Conservation (phyloP, 306 rosid species). For the Vigna hirtella region DNA sequence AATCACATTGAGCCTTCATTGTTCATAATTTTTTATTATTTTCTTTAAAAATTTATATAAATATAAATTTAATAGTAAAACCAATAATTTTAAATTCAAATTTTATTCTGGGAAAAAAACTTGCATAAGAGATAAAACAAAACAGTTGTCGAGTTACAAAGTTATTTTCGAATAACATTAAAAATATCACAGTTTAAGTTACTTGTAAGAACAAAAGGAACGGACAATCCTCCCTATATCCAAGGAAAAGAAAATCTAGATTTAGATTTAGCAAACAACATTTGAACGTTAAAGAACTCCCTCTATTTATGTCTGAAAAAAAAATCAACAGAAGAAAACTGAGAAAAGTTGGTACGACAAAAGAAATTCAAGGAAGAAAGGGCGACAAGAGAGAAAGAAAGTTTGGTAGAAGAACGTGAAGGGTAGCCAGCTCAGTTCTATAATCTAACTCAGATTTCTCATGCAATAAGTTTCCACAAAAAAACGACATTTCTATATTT, state of each 20-base stretch:
- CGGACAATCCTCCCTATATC: conserved; percentile 21
- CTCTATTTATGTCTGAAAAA: conserved; percentile 34
- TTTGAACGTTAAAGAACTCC: not conserved
- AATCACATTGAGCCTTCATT: too few relatives aligned
- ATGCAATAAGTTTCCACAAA: conserved; percentile 23
- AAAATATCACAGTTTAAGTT: not conserved
- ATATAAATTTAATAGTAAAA: too few relatives aligned
- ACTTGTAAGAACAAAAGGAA: not conserved
- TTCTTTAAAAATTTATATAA: too few relatives aligned
- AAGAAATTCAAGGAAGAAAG: not conserved
- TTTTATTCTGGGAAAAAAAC: too few relatives aligned
- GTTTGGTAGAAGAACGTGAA: conserved; percentile 40
- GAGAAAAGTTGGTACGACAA: conserved; percentile 10
- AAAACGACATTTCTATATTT: not conserved
- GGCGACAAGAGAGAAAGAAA: not conserved
- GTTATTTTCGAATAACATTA: not conserved
- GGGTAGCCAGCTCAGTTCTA: conserved; percentile 10
- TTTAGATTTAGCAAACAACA: conserved; percentile 35
- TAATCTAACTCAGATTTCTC: conserved; percentile 17
- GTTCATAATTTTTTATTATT: too few relatives aligned
- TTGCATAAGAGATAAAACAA: not conserved
- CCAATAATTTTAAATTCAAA: too few relatives aligned
- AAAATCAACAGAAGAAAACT: not conserved
- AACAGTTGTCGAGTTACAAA: too few relatives aligned
- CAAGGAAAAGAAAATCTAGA: conserved; percentile 37